Conservation (phyloP, 441 rosid species). For the Mallotus japonicus region DNA sequence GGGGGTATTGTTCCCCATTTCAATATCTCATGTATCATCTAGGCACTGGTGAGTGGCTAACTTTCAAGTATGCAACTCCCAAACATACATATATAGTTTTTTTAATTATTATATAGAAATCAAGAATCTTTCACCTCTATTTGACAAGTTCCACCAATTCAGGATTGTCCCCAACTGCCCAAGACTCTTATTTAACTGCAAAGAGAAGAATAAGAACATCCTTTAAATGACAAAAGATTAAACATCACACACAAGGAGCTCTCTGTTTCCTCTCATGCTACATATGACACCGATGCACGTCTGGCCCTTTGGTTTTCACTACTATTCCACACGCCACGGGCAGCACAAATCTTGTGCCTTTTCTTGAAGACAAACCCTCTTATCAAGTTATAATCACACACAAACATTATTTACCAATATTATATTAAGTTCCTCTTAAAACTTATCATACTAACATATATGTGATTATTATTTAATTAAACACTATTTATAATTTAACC, state of each 20-base stretch:
- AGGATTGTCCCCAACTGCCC: neutral
- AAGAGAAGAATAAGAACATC: neutral
- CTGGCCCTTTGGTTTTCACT: conserved; percentile 27
- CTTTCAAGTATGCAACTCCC: neutral
- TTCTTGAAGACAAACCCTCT: conserved; percentile 27
- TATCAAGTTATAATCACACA: conserved; percentile 14
- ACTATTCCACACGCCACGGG: conserved; percentile 73
- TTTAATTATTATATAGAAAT: neutral
- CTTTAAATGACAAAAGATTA: conserved; percentile 15
- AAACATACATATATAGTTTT: neutral
- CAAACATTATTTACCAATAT: conserved; percentile 16
- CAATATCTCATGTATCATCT: neutral
- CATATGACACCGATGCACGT: conserved; percentile 42
- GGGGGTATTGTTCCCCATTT: neutral
- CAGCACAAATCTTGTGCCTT: conserved; percentile 86
- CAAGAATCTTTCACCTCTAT: neutral
- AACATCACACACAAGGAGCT: conserved; percentile 9
- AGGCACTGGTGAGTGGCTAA: neutral
- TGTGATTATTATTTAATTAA: neutral
- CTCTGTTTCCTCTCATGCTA: conserved; percentile 13
- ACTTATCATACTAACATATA: neutral
- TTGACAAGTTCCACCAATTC: neutral
- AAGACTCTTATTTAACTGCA: neutral
- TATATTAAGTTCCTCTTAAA: conserved; percentile 6
- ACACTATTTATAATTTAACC: neutral